Conservation (phyloP, 2,329 filamentous ascomycete species). For the Macrophomina tecta region DNA sequence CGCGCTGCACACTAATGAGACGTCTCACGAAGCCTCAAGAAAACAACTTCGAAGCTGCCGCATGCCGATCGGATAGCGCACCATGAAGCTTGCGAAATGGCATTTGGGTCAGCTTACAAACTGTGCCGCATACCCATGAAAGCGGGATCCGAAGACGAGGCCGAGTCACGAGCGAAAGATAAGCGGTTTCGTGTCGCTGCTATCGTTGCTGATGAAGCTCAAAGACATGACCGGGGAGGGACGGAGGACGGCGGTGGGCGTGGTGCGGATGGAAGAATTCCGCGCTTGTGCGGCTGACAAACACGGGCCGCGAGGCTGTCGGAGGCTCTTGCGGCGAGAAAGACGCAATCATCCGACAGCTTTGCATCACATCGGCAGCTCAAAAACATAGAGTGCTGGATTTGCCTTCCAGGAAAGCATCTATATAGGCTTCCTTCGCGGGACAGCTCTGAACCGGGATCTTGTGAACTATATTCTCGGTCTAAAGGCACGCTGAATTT, state of each 20-base stretch:
- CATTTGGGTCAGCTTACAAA: not conserved
- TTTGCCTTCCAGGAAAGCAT: not conserved
- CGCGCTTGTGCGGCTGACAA: constrained; percentile 20
- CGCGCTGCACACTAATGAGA: not conserved
- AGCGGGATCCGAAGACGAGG: not conserved
- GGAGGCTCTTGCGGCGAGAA: not conserved
- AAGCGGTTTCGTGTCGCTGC: not conserved
- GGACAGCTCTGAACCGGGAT: not conserved
- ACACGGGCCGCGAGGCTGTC: not conserved
- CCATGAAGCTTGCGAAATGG: not conserved
- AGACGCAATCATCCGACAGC: constrained; percentile 10
- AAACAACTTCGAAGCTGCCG: not conserved
- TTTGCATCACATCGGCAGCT: constrained; percentile 11
- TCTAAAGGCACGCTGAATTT: not conserved
- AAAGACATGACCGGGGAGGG: not conserved
- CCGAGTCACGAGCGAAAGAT: not conserved
- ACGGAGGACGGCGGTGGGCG: not conserved
- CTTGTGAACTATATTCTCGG: not conserved
- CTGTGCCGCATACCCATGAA: not conserved
- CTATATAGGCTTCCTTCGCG: not conserved
- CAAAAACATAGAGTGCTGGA: not conserved
- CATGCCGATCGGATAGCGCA: not conserved
- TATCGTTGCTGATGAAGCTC: not conserved
- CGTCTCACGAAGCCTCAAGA: not conserved
- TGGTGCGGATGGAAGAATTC: constrained; percentile 8